These are phyloP conservation scores for Suillus cothurnatus DNA, from an alignment of 768 basidiomycete species.

Conservation along the genomic window DNA sequence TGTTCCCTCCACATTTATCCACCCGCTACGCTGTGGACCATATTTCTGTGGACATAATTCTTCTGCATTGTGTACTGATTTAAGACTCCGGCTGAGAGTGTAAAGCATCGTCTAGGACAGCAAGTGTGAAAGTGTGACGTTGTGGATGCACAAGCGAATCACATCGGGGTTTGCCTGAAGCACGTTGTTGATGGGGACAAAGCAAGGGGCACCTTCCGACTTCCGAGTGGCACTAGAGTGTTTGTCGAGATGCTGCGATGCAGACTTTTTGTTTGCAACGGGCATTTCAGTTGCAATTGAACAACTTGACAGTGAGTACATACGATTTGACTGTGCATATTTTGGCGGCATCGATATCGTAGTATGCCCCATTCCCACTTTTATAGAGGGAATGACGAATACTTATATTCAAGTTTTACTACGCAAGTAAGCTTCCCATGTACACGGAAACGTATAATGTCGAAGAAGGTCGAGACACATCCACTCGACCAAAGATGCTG, in stretches of 20 bases:
- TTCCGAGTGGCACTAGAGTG: background rate
- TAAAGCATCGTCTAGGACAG: background rate
- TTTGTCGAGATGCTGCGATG: background rate
- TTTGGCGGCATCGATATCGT: background rate
- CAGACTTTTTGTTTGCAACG: background rate
- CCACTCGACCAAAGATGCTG: constrained; percentile 49
- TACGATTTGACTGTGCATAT: background rate
- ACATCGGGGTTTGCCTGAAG: constrained; percentile 2
- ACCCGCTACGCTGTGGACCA: background rate
- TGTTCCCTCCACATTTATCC: background rate
- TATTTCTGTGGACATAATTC: background rate
- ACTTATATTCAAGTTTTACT: too few relatives aligned
- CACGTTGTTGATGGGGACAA: constrained; percentile 6
- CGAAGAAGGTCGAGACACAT: constrained; percentile 9
- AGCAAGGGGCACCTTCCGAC: background rate
- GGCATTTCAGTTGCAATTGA: background rate
- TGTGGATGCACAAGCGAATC: background rate
- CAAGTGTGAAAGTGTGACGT: background rate
- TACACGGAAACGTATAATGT: background rate
- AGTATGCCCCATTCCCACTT: background rate
- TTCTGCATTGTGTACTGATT: constrained; percentile 6
- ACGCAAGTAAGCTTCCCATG: background rate
- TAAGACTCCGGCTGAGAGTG: background rate
- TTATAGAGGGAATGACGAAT: background rate
- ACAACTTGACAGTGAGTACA: background rate